Evolutionary conservation across 2,329 filamentous ascomycete species (phyloP).

Genomic region (Alternaria postmessia): DNA sequence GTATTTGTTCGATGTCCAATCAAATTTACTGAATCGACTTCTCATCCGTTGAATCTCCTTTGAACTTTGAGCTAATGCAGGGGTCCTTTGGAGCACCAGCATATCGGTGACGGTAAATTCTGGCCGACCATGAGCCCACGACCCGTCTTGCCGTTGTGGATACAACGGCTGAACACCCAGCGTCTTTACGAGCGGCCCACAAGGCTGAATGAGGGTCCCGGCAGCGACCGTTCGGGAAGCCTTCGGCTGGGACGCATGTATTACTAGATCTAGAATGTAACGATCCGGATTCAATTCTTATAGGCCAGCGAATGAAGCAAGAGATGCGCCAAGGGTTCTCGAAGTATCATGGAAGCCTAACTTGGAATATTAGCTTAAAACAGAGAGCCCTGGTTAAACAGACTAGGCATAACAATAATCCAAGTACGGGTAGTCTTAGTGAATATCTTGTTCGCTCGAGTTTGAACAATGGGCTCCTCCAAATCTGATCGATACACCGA

Average conservation of each 20-base stretch:
- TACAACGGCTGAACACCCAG: conserved; percentile 10
- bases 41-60: neutral
- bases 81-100: neutral
- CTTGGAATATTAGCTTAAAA: neutral
- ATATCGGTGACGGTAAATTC: conserved; percentile 11
- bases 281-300: neutral
- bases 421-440: neutral
- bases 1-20: neutral
- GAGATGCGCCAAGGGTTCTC: neutral
- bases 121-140: conserved; percentile 1
- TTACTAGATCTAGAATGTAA: neutral
- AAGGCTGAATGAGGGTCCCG: conserved; percentile 6
- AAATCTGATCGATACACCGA: neutral
- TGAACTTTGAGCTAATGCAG: conserved; percentile 7
- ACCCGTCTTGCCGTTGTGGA: conserved; percentile 13
- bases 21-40: neutral
- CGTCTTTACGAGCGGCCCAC: neutral
- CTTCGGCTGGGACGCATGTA: neutral
- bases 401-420: neutral
- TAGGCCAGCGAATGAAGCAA: neutral
- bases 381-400: neutral
- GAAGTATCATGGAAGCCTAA: neutral
- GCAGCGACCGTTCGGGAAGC: conserved; percentile 5
- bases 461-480: neutral
- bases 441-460: neutral